Evolutionary conservation across 345 rosid genomes (phyloP).

Genomic region (Brassica napus): DNA sequence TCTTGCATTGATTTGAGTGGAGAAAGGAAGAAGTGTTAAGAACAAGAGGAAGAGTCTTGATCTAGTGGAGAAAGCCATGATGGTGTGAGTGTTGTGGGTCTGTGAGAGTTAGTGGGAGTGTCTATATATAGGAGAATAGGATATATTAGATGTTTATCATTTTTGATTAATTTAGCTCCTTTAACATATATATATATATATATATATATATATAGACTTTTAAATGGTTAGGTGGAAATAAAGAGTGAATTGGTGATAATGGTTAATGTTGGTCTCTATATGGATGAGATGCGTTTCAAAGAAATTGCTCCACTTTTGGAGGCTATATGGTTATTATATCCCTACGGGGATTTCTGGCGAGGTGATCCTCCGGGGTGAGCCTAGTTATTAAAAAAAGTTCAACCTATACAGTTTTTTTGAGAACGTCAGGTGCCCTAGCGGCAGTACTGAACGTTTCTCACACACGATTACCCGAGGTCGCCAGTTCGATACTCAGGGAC

Average conservation of each 20-base stretch:
- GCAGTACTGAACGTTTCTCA: no score
- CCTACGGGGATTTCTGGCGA: no score
- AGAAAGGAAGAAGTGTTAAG: conserved; percentile 20
- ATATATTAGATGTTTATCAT: not conserved
- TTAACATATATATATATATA: not conserved
- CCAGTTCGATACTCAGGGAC: no score
- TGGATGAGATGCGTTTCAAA: conserved; percentile 25
- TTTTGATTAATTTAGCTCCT: not conserved
- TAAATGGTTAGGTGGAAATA: conserved; percentile 32
- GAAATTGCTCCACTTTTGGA: conserved; percentile 23
- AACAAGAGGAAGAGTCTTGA: conserved; percentile 25
- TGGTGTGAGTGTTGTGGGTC: conserved; percentile 16
- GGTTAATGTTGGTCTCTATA: conserved; percentile 26
- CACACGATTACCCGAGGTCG: no score
- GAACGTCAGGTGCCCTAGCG: no score
- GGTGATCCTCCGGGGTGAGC: no score
- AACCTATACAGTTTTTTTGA: no score
- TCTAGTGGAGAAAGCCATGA: conserved; percentile 38
- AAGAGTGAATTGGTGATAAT: conserved; percentile 2
- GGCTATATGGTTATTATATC: not conserved
- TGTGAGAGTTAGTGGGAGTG: conserved; percentile 16
- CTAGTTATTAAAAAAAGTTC: no score
- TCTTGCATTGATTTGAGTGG: conserved; percentile 38
- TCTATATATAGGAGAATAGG: conserved; percentile 2
- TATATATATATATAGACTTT: not conserved